Conservation (phyloP, 257 asterid species). For the Solanum bulbocastanum region DNA sequence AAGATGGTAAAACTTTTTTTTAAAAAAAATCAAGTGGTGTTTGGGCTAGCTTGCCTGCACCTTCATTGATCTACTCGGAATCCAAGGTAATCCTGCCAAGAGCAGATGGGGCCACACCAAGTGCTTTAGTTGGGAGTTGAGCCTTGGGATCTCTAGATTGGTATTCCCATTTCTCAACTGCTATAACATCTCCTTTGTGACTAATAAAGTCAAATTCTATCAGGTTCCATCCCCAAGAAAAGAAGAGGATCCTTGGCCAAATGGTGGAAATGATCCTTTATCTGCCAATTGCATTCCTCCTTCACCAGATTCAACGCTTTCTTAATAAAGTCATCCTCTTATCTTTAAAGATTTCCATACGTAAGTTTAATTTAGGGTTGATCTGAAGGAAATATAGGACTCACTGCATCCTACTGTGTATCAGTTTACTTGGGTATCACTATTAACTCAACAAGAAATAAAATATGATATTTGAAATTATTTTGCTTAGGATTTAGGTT, state of each 20-base stretch:
- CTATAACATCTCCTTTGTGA: background rate
- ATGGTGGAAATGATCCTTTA: background rate
- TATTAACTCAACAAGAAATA: background rate
- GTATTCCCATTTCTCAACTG: background rate
- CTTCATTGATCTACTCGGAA: background rate
- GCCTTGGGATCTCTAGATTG: background rate
- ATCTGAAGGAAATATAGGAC: background rate
- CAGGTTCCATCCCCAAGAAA: background rate
- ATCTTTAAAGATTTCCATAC: background rate
- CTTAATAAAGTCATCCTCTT: background rate
- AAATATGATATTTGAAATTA: background rate
- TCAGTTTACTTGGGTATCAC: background rate
- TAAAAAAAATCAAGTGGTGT: background rate
- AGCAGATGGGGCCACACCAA: background rate
- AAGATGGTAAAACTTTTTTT: background rate
- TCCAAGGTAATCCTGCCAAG: background rate
- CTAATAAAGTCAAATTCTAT: background rate
- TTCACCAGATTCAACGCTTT: background rate
- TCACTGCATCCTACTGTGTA: background rate
- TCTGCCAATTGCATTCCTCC: background rate
- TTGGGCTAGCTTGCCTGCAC: background rate
- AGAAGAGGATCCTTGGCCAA: background rate
- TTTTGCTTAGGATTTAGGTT: background rate
- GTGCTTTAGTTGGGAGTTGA: background rate
- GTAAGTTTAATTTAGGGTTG: background rate